Evolutionary conservation across 371 early-diverging fungal species (phyloP).

Genomic region (Neoconidiobolus thromboides): DNA sequence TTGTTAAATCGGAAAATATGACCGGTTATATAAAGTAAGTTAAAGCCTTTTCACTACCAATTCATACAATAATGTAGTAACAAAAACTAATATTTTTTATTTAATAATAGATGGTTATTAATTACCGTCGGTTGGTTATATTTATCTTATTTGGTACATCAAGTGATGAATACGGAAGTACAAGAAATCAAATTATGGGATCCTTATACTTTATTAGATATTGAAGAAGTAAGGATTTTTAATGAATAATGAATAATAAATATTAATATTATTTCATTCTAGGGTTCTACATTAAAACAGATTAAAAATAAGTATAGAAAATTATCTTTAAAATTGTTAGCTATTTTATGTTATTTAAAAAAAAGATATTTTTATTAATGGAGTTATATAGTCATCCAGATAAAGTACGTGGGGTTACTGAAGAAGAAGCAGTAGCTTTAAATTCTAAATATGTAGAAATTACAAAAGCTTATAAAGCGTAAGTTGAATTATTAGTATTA

Average conservation of each 20-base stretch:
- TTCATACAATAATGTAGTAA: too few relatives aligned
- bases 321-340: constrained; percentile 10
- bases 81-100: not conserved
- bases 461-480: constrained; percentile 77
- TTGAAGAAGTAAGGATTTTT: constrained; percentile 30
- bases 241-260: not conserved
- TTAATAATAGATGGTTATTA: constrained; percentile 20
- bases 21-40: not conserved
- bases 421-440: constrained; percentile 30
- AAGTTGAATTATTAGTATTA: constrained; percentile 8
- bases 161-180: constrained; percentile 46
- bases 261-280: not conserved
- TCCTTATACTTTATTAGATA: constrained; percentile 76
- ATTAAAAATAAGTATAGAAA: constrained; percentile 9
- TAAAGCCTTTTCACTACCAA: not conserved
- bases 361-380: constrained; percentile 22
- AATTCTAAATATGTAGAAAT: constrained; percentile 46
- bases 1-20: not conserved
- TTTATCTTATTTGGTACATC: constrained; percentile 51
- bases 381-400: constrained; percentile 63
- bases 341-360: not conserved
- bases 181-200: constrained; percentile 56
- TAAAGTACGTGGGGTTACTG: constrained; percentile 38
- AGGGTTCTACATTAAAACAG: constrained; percentile 1
- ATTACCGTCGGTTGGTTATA: constrained; percentile 56